Base-by-base conservation (phyloP, 768 basidiomycete species). In the Lactifluus pinguis region DNA sequence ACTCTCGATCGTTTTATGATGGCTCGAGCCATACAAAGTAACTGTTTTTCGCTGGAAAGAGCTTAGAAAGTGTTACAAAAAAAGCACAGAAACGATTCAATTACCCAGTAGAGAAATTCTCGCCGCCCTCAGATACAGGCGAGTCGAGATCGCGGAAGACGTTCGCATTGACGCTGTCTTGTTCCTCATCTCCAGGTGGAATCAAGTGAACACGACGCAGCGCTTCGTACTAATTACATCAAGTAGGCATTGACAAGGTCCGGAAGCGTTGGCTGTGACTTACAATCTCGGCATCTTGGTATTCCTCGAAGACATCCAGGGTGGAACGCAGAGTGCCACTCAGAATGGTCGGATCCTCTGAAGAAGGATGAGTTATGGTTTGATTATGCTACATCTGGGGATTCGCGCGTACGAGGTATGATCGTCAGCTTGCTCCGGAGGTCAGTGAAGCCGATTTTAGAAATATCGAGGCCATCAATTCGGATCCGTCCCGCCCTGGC, bases 331-430 rank as follows among this genome's bases (percentile, higher is more conserved):
- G 61, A 7, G 84, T 90, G 9, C 92, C 92, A 60, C 88, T 91
- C 65, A 94, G 71, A 64, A 95, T 89, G 0, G 86, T 89, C 0
- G 92, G 93, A 68, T 95, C 92, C 85, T 95, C 90, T 86, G 74
- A 56, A 58, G 17, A 32, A 44, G 21, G 6, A 19, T 53, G 63
- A 11, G 63, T 44, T 25, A 1, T 5, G 21, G 17, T 17, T 42
- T 41, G 1, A 29, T 21, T n/a, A 17, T 11, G 21, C 19, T n/a
- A 49, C 11, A 25, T n/a, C 14, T 42, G 44, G 4, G 52, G 19
- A 7, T 13, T 42, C 11, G 74, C 84, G 74, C 84, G 66, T 62
- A 86, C 84, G 85, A 66, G 85, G 85, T 51, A 89, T 86, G 67
- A 89, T 85, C 53, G 89, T 92, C 56, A 92, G 74, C 45, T 79